Evolutionary conservation across 2,329 filamentous ascomycete species (phyloP), one percentile per base, ranked within the genome.

Genomic region (Magnaporthiopsis rhizophila): DNA sequence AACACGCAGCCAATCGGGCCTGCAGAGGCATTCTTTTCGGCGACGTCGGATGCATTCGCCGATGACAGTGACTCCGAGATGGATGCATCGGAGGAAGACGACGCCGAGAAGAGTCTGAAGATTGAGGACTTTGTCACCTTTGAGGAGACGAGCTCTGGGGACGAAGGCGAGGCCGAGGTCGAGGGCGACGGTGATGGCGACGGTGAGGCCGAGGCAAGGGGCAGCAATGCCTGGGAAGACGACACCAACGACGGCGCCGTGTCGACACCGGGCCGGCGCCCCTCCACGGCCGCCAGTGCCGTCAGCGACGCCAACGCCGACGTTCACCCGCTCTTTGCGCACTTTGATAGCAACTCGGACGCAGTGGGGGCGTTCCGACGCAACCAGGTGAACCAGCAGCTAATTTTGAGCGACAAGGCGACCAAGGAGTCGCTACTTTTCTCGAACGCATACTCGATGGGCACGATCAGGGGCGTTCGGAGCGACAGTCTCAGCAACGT

Each of bases 331-430:
- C 81, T 89, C 64, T 77, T 89, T n/a, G 81, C 82, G 64, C 87
- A 89, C 68, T 85, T 92, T 56, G 86, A 89, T 70, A 84, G 86
- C 68, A 85, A 85, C 65, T 76, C 81, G 11, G 84, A 87, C 65
- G 85, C 89, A 18, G 90, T 95, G 50, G 89, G 89, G 53, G 89
- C 90, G 1, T 96, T 95, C 80, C 90, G 90, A 64, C 85, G 80
- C 68, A 88, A 85, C 74, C 86, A 85, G 72, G 86, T 80, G 79
- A 84, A 85, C 72, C 81, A 85, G 71, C 82, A 85, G 69, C 77
- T 86, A 66, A 84, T 86, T 65, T 74, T 83, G 67, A 86, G 83
- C 75, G 84, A 82, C 71, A 82, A 85, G 70, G 84, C 83, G 28
- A 86, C 84, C 53, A 77, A 83, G 65, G 83, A 89, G 69, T 86